Conservation (phyloP, 495 filamentous ascomycete genomes). For the Trichoderma asperelloides region DNA sequence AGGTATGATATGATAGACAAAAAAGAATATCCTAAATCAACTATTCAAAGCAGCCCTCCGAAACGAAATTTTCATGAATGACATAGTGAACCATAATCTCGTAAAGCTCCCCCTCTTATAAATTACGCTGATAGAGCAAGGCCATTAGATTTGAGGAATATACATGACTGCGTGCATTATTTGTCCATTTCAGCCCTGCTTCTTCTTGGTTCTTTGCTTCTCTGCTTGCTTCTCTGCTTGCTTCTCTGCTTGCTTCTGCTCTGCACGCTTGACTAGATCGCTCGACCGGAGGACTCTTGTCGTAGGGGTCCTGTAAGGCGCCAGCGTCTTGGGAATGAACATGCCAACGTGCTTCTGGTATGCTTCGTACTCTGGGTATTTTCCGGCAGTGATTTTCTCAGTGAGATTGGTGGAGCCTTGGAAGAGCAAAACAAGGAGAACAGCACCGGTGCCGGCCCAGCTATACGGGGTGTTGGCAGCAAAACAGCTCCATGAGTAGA, state of each 20-base stretch:
- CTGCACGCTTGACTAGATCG: constrained; percentile 16
- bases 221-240: neutral
- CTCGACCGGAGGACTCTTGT: constrained; percentile 39
- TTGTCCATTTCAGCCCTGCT: neutral
- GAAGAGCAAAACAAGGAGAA: constrained; percentile 69
- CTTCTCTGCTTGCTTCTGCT: neutral
- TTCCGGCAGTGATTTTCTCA: constrained; percentile 65
- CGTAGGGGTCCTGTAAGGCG: constrained; percentile 23
- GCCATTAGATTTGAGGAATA: neutral
- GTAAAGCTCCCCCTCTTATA: neutral
- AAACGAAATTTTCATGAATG: neutral
- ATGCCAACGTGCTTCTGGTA: constrained; percentile 77
- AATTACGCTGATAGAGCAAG: neutral
- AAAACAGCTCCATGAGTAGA: constrained; percentile 83
- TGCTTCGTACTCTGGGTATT: constrained; percentile 81
- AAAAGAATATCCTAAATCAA: neutral
- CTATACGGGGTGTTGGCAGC: constrained; percentile 59
- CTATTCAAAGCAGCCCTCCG: neutral
- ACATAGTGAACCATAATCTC: no score
- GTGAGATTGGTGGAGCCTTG: constrained; percentile 83
- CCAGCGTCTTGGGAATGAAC: constrained; percentile 58
- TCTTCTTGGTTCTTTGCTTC: neutral
- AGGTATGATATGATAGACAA: neutral
- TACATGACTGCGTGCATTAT: neutral
- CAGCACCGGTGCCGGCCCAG: constrained; percentile 68